Base-by-base conservation (phyloP, 2,329 filamentous ascomycete genomes). In the Phaeosphaeriaceae sp. region DNA sequence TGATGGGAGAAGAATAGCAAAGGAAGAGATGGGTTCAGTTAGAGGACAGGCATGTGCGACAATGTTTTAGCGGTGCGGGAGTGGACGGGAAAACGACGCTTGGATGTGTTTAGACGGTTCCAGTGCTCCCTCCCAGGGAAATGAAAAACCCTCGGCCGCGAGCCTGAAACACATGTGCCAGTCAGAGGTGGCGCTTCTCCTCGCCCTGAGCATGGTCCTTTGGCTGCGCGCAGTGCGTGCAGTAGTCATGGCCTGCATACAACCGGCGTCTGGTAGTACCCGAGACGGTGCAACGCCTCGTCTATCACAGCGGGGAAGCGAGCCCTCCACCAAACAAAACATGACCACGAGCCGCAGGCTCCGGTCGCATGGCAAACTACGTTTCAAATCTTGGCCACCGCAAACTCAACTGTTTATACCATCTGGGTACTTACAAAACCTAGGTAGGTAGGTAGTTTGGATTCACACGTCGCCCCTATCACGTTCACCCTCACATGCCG, bases 131-230 rank as follows among this genome's bases (percentile, higher is more conserved):
- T n/a, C n/a, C 36, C 30, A 50, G 36, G 44, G 37, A 37, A 40
- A 34, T 39, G 50, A 54, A 59, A 54, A 59, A 54, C 49, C 54
- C 58, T 58, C 54, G 54, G 52, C 54, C 50, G 56, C 54, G 51
- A 53, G 50, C 50, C 47, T 47, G 44, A 44, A 46, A 42, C 43
- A 44, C 57, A 57, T 55, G 53, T 55, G 46, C 49, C 50, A 50
- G 40, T 39, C 38, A 47, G 39, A 52, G 47, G 57, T 42, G 52
- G 50, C 50, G 56, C 48, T 56, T 58, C 52, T 60, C 54, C 50
- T 55, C 52, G 54, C 58, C 60, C 56, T 59, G 58, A 58, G 56
- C 46, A 26, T 26, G 23, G 23, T 9, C 23, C 23, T 8, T 26
- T n/a, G n/a, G n/a, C n/a, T n/a, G n/a, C n/a, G n/a, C n/a, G n/a